Evolutionary conservation across 345 rosid genomes (phyloP), one percentile per base, ranked within the genome.

Genomic region (Eucalyptus erythrocorys): DNA sequence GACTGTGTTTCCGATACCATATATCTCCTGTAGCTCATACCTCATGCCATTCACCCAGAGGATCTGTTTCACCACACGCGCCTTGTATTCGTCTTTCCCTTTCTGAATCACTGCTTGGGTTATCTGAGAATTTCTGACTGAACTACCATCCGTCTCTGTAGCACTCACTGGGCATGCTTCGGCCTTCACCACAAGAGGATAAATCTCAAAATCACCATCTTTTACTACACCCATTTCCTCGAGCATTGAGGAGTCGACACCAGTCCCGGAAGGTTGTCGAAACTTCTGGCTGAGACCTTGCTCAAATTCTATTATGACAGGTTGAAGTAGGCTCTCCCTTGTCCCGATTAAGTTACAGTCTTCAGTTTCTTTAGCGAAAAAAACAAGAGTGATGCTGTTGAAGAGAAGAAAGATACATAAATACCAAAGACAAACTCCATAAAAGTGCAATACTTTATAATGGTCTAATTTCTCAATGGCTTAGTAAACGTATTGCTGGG

Each of bases 21-120:
- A 94, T 10, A 94, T 94, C 91, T 94, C 95, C 88, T 93, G 95
- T 87, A 94, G 91, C 89, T 92, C 94, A 42, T 94, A 93, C 91
- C 95, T 92, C 81, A 79, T 76, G 22, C 90, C 80, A 87, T 90
- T 89, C 88, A 92, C 94, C 94, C 94, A 94, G 32, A 94, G 90
- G 22, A 92, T 92, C 92, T 92, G 96, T 87, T 93, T 94, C 86
- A 87, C 89, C 85, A 93, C 96, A 57, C 89, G 88, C 7, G 90
- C 95, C 40, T 85, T 48, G 88, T 87, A 92, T 19, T 91, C 91
- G 4, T 91, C 93, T 49, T 90, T 90, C 71, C 90, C 94, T 89
- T 92, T 94, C 91, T 90, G 92, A 89, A 93, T 92, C 85, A 93
- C 92, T 40, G 94, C 93, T 43, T 91, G 85, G 12, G 94, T 92